A percentile compares a stretch with the other conserved stretches of the same genome.
These are phyloP conservation scores for Sphaerulina vaccinii DNA, from an alignment of 2,329 filamentous ascomycete species.

Conservation along the genomic window DNA sequence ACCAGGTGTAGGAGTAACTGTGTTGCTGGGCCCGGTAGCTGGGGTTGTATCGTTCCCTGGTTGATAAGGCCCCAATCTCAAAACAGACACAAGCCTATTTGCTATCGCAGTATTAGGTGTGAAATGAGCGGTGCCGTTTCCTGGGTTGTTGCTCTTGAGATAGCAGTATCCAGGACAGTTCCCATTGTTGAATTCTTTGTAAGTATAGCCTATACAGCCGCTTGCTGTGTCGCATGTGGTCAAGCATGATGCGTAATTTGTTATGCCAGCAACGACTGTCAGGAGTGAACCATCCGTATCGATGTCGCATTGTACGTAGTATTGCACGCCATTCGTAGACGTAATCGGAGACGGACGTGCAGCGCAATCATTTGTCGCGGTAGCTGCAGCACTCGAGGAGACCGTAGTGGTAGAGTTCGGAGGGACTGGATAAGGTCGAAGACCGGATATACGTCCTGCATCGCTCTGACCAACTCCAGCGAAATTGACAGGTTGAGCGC, in stretches of 20 bases:
- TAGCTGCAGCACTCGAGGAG: not conserved
- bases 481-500: not conserved
- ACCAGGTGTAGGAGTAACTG: not conserved
- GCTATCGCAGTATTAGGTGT: no score
- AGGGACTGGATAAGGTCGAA: not conserved
- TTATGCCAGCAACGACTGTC: not conserved
- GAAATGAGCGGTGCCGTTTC: not conserved
- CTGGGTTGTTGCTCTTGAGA: not conserved
- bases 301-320: constrained; percentile 4
- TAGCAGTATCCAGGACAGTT: not conserved
- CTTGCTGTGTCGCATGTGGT: not conserved
- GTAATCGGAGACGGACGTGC: not conserved
- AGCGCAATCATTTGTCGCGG: not conserved
- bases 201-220: constrained; percentile 1
- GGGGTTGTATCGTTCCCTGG: no score
- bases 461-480: not conserved
- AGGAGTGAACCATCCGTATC: not conserved
- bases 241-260: constrained; percentile 1
- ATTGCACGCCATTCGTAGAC: constrained; percentile 2
- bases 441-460: not conserved
- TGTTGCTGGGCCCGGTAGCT: no score
- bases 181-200: not conserved
- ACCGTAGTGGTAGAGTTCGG: not conserved
- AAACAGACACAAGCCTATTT: no score
- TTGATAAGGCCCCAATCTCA: no score